phyloP scores from a whole-genome alignment of 768 basidiomycete genomes.

The Calocybe indica region DNA sequence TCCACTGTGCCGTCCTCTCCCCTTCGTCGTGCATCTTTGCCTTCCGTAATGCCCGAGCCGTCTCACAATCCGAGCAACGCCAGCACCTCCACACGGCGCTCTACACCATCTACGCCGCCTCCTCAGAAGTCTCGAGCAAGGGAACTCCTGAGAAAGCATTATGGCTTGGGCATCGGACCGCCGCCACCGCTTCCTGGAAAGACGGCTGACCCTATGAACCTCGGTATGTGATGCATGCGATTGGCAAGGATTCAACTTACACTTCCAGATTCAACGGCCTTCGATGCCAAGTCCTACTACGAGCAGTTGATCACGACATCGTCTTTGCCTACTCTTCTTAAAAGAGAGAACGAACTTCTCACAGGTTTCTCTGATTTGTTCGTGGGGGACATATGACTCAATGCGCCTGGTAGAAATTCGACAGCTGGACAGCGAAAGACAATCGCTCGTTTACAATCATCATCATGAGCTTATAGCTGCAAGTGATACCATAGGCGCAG shows the following conservation, averaged over 20 bases:
- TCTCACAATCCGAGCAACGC: slow-evolving; percentile 8
- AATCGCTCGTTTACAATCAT: slow-evolving; percentile 91
- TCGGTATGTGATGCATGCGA: slow-evolving; percentile 43
- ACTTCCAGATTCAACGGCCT: slow-evolving; percentile 64
- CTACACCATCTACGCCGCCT: slow-evolving; percentile 24
- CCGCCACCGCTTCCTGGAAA: slow-evolving; percentile 56
- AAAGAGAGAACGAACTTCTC: slow-evolving; percentile 77
- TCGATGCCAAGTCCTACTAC: slow-evolving; percentile 81
- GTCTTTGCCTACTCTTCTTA: slow-evolving; percentile 66
- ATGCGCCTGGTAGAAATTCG: slow-evolving; percentile 59
- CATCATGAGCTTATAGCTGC: slow-evolving; percentile 94
- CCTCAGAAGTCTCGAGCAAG: slow-evolving; percentile 54
- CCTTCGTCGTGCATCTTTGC: slow-evolving; percentile 33
- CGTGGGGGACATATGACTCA: neutral
- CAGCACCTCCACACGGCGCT: slow-evolving; percentile 5
- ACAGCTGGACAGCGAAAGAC: slow-evolving; percentile 80
- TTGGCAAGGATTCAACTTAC: neutral
- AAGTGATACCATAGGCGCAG: slow-evolving; percentile 84
- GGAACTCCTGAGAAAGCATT: slow-evolving; percentile 80
- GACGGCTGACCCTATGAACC: slow-evolving; percentile 74
- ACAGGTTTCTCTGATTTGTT: slow-evolving; percentile 36
- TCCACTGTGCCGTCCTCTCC: slow-evolving; percentile 32
- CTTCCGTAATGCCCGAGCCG: slow-evolving; percentile 16
- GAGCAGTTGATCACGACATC: slow-evolving; percentile 82
- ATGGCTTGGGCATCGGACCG: slow-evolving; percentile 74